A percentile compares a stretch with the other conserved stretches of the same genome.
Conservation (phyloP, 768 basidiomycete genomes). For the Leccinum fibrillosum region DNA sequence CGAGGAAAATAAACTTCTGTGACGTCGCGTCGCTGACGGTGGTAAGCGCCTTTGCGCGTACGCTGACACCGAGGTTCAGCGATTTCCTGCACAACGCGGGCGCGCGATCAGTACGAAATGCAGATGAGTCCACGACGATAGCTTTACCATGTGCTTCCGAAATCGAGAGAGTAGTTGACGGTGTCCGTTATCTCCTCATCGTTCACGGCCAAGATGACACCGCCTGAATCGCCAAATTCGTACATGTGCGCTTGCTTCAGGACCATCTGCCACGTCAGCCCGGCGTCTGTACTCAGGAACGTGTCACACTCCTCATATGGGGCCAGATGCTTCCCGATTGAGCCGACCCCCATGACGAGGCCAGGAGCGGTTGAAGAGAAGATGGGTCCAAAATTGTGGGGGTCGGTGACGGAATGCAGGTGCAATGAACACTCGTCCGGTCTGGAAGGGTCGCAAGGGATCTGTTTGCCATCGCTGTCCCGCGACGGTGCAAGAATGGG, state of each 20-base stretch:
- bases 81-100: constrained; percentile 48
- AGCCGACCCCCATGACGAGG: constrained; percentile 95
- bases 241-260: constrained; percentile 81
- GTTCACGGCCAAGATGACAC: constrained; percentile 75
- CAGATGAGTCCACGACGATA: neutral
- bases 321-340: constrained; percentile 63
- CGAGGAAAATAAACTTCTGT: constrained; percentile 91
- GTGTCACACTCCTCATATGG: constrained; percentile 89
- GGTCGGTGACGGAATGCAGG: constrained; percentile 86
- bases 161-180: constrained; percentile 76
- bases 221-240: constrained; percentile 91
- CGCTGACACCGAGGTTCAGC: constrained; percentile 63
- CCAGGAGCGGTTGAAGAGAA: constrained; percentile 96
- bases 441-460: constrained; percentile 61
- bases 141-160: constrained; percentile 79
- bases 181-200: constrained; percentile 76
- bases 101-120: neutral
- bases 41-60: constrained; percentile 75
- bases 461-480: constrained; percentile 59
- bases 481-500: constrained; percentile 55
- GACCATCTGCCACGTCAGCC: constrained; percentile 82
- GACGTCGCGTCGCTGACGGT: constrained; percentile 86
- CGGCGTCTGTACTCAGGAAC: constrained; percentile 89
- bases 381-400: constrained; percentile 91
- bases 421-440: constrained; percentile 74